Base-by-base conservation (phyloP, 768 basidiomycete species). In the Naganishia randhawae region DNA sequence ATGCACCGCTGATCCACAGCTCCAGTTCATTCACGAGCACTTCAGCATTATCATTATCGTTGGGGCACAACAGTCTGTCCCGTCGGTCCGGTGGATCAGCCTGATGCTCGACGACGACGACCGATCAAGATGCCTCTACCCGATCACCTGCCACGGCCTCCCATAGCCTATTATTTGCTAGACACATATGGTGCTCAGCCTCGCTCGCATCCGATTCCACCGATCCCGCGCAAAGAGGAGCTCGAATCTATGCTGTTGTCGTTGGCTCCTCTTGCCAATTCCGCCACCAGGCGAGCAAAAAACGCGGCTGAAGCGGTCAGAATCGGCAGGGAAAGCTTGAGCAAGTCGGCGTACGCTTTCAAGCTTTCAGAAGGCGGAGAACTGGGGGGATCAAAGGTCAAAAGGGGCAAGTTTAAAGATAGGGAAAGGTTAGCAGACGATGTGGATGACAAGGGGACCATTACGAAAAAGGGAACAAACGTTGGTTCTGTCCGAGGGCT, bases 101-200 rank as follows among this genome's bases (percentile, higher is more conserved):
- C 45, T 48, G 45, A 48, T 48, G 45, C 45, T 48, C 45, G 45
- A 48, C 45, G 45, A 48, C 45, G 45, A n/a, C 45, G n/a, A 48
- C 45, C 45, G 29, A 41, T 19, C 57, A 61, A 22, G n/a, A 61
- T 61, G 57, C 57, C 57, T 1, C 57, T 25, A 10, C 27, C 57
- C 57, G 57, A 61, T 35, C 37, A 61, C 57, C 33, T 61, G 7
- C 57, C 57, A 41, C 22, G 37, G 37, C 57, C 57, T 7, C 57
- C 57, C 14, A 42, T 25, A 39, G 57, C 37, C 29, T 39, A 41
- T 19, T 61, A 61, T 39, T 39, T 61, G 37, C 16, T 61, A 7
- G 22, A 61, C 57, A 22, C 3, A 2, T 41, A 42, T 25, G 57
- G 37, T 7, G 19, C 1, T 17, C 39, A 39, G 29, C 57, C 57